Percentiles rank a stretch among this genome's conserved stretches.
phyloP scores from a whole-genome alignment of 192 early-diverging fungal species.

The Bifiguratus adelaidae region DNA sequence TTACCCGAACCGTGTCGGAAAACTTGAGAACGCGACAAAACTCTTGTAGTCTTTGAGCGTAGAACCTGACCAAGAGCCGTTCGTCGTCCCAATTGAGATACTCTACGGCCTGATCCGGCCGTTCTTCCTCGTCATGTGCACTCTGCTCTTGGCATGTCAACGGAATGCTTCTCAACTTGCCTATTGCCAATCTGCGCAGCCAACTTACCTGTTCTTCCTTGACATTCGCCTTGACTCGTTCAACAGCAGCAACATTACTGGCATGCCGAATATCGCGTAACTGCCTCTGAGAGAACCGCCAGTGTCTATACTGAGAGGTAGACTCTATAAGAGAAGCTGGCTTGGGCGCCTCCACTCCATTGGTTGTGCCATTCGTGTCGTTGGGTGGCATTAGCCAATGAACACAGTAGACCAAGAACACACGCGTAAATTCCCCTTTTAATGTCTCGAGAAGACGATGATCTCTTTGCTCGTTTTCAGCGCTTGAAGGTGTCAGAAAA shows the following conservation, averaged over 20 bases:
- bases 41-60: conserved; percentile 32
- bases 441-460: no score
- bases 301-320: conserved; percentile 66
- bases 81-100: conserved; percentile 42
- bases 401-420: no score
- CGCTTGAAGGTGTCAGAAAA: no score
- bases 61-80: conserved; percentile 36
- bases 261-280: conserved; percentile 44
- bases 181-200: no score
- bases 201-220: conserved; percentile 44
- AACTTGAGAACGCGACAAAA: conserved; percentile 31
- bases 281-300: conserved; percentile 47
- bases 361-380: no score
- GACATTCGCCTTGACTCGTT: conserved; percentile 44
- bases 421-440: no score
- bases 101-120: no score
- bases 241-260: conserved; percentile 39
- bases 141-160: background rate
- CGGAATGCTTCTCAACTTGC: no score
- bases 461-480: no score
- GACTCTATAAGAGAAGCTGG: no score
- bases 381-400: no score
- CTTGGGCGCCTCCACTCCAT: no score
- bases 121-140: conserved; percentile 5
- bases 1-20: conserved; percentile 29